phyloP scores from a whole-genome alignment of 2,329 filamentous ascomycete genomes.

The Juglanconis oblonga region DNA sequence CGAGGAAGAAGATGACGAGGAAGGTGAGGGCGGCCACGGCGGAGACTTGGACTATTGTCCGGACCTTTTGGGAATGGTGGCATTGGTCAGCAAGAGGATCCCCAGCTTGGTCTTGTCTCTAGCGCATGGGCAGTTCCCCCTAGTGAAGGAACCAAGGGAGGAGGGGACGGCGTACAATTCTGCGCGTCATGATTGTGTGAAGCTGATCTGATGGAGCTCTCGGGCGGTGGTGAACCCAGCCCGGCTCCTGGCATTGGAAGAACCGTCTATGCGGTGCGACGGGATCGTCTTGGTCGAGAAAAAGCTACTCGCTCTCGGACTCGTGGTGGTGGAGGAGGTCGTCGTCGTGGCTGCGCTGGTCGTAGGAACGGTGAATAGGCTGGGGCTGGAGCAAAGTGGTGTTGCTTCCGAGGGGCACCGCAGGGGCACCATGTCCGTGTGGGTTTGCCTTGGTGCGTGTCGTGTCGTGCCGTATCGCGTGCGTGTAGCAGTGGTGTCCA shows the following conservation, averaged over 20 bases:
- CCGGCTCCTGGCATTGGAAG: conserved; percentile 15
- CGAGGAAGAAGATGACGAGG: conserved; percentile 75
- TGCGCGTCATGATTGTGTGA: conserved; percentile 14
- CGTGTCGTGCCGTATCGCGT: neutral
- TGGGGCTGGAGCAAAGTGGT: conserved; percentile 14
- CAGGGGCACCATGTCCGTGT: conserved; percentile 18
- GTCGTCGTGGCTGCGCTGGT: neutral
- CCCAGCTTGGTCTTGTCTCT: neutral
- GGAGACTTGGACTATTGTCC: conserved; percentile 73
- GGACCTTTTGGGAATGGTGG: conserved; percentile 40
- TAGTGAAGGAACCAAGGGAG: neutral
- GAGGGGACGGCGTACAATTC: conserved; percentile 14
- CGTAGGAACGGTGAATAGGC: neutral
- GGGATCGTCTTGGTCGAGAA: neutral
- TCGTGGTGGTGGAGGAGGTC: too few relatives aligned
- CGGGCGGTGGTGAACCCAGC: conserved; percentile 14
- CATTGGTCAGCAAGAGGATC: neutral
- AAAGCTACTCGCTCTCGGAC: neutral
- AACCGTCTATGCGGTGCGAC: conserved; percentile 3
- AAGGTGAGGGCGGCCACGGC: conserved; percentile 64
- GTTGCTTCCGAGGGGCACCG: conserved; percentile 16
- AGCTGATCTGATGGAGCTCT: neutral
- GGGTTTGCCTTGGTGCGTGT: too few relatives aligned
- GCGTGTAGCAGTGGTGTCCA: too few relatives aligned
- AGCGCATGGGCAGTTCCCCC: neutral